Base-by-base conservation (phyloP, 306 rosid genomes). In the Cotoneaster glaucophyllus region DNA sequence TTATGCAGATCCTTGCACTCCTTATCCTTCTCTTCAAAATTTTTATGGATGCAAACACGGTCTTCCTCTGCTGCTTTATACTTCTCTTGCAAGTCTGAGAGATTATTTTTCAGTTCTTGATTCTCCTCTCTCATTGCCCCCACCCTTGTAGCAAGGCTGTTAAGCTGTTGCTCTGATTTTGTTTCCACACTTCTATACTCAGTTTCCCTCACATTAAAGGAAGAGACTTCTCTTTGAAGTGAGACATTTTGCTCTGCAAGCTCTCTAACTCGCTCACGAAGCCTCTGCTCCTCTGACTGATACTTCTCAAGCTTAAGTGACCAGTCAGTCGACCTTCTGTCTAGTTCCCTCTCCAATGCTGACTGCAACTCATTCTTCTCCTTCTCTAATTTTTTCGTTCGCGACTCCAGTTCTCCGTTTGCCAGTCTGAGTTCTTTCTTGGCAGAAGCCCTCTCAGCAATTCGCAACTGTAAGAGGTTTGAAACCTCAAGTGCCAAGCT, bases 231-330 rank as follows among this genome's bases (percentile, higher is more conserved):
- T 87, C 93, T 90, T 79, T 92, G 99, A 81, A 95, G 91, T 8
- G 97, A 90, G 53, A 95, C 99, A 82, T 95, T 95, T 82, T 90
- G 96, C 84, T 95, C 97, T 18, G 99, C 99, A 32, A 92, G 99
- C 91, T 92, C 99, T 90, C 99, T 86, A 79, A 95, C 97, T 72
- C 97, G 83, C 72, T 91, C 97, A 17, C 99, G 97, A 45, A 92
- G 97, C 86, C 91, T 91, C 77, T 88, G 87, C 83, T 95, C 99
- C 82, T 95, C 99, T 58, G 74, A 82, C 78, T 90, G 93, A 85
- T 85, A 95, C 74, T 88, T 95, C 81, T 95, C 97, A 72, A 92
- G 97, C 84, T 92, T 95, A 14, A 82, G 73, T 31, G 99, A 92
- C 97, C 99, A 95, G 71, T 95, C 99, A 82, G 81, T 86, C 41